Base-by-base conservation (phyloP, 768 basidiomycete species). In the Tubosaeta brunneosetosa region DNA sequence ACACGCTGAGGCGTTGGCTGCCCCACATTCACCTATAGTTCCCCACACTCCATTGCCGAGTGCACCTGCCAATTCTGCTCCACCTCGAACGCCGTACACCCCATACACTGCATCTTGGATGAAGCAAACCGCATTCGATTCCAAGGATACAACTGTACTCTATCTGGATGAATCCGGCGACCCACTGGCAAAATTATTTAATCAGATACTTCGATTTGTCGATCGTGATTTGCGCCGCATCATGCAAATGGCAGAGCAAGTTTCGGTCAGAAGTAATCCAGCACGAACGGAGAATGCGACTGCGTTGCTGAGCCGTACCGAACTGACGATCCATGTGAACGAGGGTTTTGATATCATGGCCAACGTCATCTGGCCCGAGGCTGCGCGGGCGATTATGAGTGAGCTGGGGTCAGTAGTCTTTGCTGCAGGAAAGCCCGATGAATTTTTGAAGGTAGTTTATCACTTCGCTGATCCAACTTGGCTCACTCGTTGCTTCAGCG, bases 361-460 rank as follows among this genome's bases (percentile, higher is more conserved):
- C 0, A 87, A 90, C 60, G 88, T 95, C 9, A 74, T 98, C 5
- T 95, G 93, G 89, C 85, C 85, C 10, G 92, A 94, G 69, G 70
- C 95, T 17, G 88, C 84, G 2, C 74, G 76, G 38, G 80, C 89
- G 0, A 81, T 99, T 44, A 85, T 90, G 77, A 84, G 86, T 54
- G 91, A 95, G 64, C 72, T 98, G 40, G 94, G 95, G 1, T 71
- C 71, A 19, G 71, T 83, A 8, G 81, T 98, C 2, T 99, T 98
- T 67, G 84, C 94, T n/a, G 88, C 86, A 3, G 97, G 97, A 13
- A 80, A 87, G 50, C 93, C 97, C 11, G 83, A 87, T 47, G 91
- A 94, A 50, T 91, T 98, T 67, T 82, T 91, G 48, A 86, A 85
- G 75, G 94, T 94, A 52, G 49, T 78, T 12, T 63, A 12, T 48